Conservation (phyloP, 2,329 filamentous ascomycete species). For the Paracorniculantispora psalliotae region DNA sequence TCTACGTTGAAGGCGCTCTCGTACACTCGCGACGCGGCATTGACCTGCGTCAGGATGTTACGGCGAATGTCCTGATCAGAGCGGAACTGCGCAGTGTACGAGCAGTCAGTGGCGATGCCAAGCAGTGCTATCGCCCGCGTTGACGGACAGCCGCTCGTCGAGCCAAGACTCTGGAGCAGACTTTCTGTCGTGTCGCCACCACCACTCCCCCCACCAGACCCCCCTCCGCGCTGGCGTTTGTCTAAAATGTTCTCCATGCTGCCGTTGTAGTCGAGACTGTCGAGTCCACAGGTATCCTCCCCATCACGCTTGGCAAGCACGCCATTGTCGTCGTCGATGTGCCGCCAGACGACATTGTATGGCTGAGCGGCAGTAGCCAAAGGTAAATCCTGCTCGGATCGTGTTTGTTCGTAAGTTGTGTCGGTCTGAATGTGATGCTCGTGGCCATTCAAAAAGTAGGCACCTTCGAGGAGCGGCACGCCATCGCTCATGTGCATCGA, state of each 20-base stretch:
- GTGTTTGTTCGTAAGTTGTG: constrained; percentile 3
- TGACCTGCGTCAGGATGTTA: constrained; percentile 76
- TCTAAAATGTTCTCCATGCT: too few relatives aligned
- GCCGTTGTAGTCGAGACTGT: background rate
- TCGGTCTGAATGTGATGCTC: constrained; percentile 17
- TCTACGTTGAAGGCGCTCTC: constrained; percentile 86
- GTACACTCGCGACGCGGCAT: constrained; percentile 76
- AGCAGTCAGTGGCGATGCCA: constrained; percentile 88
- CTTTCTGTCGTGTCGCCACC: constrained; percentile 5
- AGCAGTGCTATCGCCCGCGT: constrained; percentile 78
- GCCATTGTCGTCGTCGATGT: background rate
- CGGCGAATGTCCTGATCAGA: constrained; percentile 53
- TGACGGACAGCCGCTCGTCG: constrained; percentile 68
- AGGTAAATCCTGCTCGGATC: background rate
- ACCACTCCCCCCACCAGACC: background rate
- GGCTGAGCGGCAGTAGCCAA: background rate
- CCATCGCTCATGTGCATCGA: constrained; percentile 7
- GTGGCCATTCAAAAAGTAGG: constrained; percentile 15
- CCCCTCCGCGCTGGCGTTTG: background rate
- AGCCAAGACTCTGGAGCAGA: constrained; percentile 52
- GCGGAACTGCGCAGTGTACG: constrained; percentile 66
- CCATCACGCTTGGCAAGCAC: background rate
- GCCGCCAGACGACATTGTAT: constrained; percentile 14
- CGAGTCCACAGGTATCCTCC: background rate
- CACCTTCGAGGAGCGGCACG: constrained; percentile 13